Evolutionary conservation across 129 eudicot species (phyloP).

Genomic region (Chrysanthemum makinoi): DNA sequence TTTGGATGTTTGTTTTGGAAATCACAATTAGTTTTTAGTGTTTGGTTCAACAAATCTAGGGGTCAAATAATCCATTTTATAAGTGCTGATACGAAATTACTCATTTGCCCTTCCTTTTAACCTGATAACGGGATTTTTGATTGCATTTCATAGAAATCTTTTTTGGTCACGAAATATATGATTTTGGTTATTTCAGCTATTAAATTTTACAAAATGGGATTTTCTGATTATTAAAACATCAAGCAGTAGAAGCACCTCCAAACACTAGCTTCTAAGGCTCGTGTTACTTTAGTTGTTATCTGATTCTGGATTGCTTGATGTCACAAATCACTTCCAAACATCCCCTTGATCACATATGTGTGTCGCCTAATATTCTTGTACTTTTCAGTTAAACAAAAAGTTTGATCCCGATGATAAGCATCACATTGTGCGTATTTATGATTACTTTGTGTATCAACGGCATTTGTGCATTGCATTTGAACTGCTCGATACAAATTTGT

Average conservation of each 20-base stretch:
- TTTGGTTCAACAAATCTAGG: background rate
- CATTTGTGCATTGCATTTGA: constrained; percentile 96
- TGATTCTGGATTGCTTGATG: background rate
- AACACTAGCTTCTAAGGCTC: background rate
- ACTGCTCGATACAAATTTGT: constrained; percentile 84
- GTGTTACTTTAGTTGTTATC: background rate
- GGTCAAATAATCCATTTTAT: background rate
- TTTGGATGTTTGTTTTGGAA: background rate
- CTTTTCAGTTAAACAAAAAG: constrained; percentile 82
- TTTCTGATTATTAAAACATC: background rate
- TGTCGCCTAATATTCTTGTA: constrained; percentile 10
- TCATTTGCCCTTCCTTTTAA: background rate
- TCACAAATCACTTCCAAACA: constrained; percentile 3
- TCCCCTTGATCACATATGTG: background rate
- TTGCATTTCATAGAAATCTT: background rate
- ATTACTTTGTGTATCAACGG: constrained; percentile 82
- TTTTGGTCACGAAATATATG: background rate
- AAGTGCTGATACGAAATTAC: background rate
- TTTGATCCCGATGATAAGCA: constrained; percentile 97
- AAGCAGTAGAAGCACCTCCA: background rate
- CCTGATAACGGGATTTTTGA: background rate
- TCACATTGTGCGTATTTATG: constrained; percentile 95
- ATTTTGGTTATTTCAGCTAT: background rate
- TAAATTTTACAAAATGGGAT: background rate
- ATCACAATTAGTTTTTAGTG: background rate